A percentile compares a stretch with the other conserved stretches of the same genome.
Evolutionary conservation across 768 basidiomycete species (phyloP).

Genomic region (Amanita rubescens): DNA sequence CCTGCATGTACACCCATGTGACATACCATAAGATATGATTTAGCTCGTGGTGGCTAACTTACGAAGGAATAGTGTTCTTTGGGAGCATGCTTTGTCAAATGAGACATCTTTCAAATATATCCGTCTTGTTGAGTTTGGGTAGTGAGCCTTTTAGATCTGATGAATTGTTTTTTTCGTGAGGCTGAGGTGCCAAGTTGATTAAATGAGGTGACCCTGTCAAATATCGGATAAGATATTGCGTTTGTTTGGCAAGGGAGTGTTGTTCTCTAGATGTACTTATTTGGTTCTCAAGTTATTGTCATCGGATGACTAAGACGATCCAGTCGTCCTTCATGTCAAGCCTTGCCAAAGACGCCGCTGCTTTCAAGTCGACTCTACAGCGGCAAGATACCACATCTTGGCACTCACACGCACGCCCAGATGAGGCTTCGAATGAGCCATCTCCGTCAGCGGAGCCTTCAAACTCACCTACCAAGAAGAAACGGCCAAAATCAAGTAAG

Average conservation of each 20-base stretch:
- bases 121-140: too few relatives aligned
- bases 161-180: too few relatives aligned
- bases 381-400: slow-evolving; percentile 67
- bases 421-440: slow-evolving; percentile 13
- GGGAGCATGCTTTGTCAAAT: background rate
- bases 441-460: slow-evolving; percentile 19
- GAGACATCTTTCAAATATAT: too few relatives aligned
- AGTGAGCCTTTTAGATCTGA: too few relatives aligned
- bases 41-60: too few relatives aligned
- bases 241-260: background rate
- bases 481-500: slow-evolving; percentile 62
- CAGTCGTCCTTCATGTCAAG: slow-evolving; percentile 46
- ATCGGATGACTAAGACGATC: slow-evolving; percentile 1
- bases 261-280: background rate
- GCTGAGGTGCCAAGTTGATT: too few relatives aligned
- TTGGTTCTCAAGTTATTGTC: background rate
- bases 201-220: too few relatives aligned
- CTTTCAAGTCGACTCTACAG: slow-evolving; percentile 59
- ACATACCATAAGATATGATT: too few relatives aligned
- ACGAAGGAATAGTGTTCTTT: too few relatives aligned
- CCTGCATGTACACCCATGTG: too few relatives aligned
- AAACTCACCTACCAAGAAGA: slow-evolving; percentile 37
- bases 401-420: slow-evolving; percentile 56
- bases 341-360: slow-evolving; percentile 61
- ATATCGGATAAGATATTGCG: background rate